Base-by-base conservation (phyloP, 2,329 filamentous ascomycete genomes). In the Stemphylium beticola region DNA sequence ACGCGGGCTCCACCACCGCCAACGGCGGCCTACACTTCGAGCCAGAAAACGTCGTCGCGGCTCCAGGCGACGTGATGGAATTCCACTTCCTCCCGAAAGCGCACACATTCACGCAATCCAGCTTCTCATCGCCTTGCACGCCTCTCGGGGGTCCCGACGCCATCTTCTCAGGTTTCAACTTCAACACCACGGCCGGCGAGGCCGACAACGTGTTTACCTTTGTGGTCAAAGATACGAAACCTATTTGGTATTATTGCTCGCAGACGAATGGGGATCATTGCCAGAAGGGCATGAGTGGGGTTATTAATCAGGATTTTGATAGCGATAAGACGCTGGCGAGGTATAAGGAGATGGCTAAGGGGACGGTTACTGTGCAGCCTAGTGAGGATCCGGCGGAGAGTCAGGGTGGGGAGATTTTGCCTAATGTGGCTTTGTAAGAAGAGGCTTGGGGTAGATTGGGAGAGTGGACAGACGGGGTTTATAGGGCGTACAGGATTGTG, bases 161-260 rank as follows among this genome's bases (percentile, higher is more conserved):
- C 57, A 78, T 92, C 76, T 88, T 83, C 63, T 78, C 77, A 5
- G 87, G 87, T 58, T 89, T 85, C 79, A 82, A 85, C 75, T 84
- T 85, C 60, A 85, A 85, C 29, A 80, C 66, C 12, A 34, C 38
- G 2, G 40, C 47, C 3, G 63, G 66, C 39, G 66, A 72, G 47
- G 58, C 68, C 1, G 40, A 44, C 2, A 65, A 50, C 9, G 85
- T 87, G 44, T 93, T 87, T 76, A 89, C 85, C 49, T 78, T 93
- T 65, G 80, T 80, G 71, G 78, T 93, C 70, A 86, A 86, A 68
- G 80, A 85, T 74, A 85, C 82, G 41, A 86, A 82, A 26, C 90
- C 90, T n/a, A 80, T 92, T 64, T 93, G 90, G 89, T 77, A 90
- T 58, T 93, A 88, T 81, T 93, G 90, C 77, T 84, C 83, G 22